Conservation (phyloP, 768 basidiomycete genomes). For the Tylopilus rubrobrunneus region DNA sequence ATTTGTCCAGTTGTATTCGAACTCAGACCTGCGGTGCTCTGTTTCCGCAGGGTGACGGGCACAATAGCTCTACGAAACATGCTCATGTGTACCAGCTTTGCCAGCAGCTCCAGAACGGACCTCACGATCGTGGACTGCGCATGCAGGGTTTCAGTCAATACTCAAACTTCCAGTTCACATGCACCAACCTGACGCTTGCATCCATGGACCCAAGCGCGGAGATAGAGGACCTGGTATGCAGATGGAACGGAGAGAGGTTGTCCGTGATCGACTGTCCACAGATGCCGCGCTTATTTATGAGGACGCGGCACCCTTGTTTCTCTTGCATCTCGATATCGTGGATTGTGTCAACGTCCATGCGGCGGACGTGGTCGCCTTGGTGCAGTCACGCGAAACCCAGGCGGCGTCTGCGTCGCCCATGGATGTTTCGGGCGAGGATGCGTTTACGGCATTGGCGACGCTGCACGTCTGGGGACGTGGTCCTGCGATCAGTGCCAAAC, state of each 20-base stretch:
- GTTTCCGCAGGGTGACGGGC: slow-evolving; percentile 1
- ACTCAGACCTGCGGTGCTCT: not conserved
- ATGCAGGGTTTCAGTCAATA: not conserved
- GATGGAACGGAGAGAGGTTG: slow-evolving; percentile 5
- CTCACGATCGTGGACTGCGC: slow-evolving; percentile 4
- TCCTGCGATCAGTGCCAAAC: slow-evolving; percentile 2
- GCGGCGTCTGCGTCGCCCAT: no score
- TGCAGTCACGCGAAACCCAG: no score
- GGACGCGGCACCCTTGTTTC: not conserved
- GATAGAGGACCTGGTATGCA: slow-evolving; percentile 6
- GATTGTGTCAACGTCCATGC: no score
- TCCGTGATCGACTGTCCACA: slow-evolving; percentile 2
- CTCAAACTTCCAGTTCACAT: not conserved
- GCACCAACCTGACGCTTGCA: slow-evolving; percentile 1
- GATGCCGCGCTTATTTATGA: not conserved
- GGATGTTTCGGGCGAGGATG: not conserved
- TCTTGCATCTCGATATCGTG: no score
- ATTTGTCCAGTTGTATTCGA: not conserved
- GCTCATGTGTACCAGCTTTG: not conserved
- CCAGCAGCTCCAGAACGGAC: not conserved
- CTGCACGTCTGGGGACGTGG: slow-evolving; percentile 3
- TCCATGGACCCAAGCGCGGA: not conserved
- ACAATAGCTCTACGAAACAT: not conserved
- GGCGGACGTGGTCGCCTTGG: no score
- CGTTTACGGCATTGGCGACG: not conserved